Conservation (phyloP, 2,329 filamentous ascomycete species). For the Aspergillus eucalypticola region DNA sequence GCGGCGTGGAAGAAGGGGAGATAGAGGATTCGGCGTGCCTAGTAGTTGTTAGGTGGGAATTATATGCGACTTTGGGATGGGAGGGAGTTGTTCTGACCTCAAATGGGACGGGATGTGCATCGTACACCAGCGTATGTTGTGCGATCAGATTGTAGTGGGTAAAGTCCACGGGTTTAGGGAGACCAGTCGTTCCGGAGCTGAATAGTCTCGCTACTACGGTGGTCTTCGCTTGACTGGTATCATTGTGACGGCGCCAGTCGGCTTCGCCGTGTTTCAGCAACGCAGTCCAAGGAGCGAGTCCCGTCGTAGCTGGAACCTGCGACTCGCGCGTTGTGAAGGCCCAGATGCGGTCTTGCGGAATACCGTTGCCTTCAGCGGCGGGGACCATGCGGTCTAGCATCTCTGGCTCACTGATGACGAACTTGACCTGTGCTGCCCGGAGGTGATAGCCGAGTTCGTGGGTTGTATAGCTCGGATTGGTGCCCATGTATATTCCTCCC, state of each 20-base stretch:
- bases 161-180: slow-evolving; percentile 25
- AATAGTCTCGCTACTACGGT: slow-evolving; percentile 11
- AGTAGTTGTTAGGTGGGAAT: too few relatives aligned
- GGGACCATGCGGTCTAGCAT: background rate
- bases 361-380: slow-evolving; percentile 8
- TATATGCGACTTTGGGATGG: background rate
- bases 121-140: background rate
- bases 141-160: slow-evolving; percentile 15
- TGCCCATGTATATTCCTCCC: slow-evolving; percentile 26
- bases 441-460: slow-evolving; percentile 19
- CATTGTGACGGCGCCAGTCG: background rate
- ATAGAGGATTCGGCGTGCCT: background rate
- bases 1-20: slow-evolving; percentile 6
- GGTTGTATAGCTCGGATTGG: slow-evolving; percentile 27
- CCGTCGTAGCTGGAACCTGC: background rate
- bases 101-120: background rate
- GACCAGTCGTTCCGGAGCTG: slow-evolving; percentile 28
- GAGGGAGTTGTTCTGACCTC: background rate
- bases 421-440: slow-evolving; percentile 1
- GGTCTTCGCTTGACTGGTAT: background rate
- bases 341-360: slow-evolving; percentile 5
- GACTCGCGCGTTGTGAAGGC: background rate
- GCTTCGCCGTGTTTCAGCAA: background rate
- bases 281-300: background rate
- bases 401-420: slow-evolving; percentile 10